Percentiles rank a stretch among this genome's conserved stretches.
Evolutionary conservation across 2,329 filamentous ascomycete genomes (phyloP).

Genomic region (Allantophomopsis cytisporea): DNA sequence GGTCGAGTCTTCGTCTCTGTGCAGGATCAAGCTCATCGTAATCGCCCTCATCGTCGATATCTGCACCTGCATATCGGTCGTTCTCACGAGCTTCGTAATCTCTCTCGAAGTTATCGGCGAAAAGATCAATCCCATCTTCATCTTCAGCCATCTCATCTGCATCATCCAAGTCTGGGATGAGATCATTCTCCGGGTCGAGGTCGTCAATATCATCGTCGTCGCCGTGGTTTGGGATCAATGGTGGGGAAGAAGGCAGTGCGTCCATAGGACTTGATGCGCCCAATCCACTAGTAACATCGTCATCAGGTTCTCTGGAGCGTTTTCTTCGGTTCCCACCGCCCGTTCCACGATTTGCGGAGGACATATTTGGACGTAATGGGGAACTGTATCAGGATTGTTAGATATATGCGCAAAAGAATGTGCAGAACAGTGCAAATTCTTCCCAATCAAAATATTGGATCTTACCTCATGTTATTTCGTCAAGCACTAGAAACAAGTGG

Average conservation of each 20-base stretch:
- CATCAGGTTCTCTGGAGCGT: slow-evolving; percentile 50
- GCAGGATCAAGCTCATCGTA: slow-evolving; percentile 57
- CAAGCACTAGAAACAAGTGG: no score
- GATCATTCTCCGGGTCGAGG: slow-evolving; percentile 58
- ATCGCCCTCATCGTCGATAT: slow-evolving; percentile 66
- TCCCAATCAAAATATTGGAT: no score
- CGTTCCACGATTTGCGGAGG: slow-evolving; percentile 68
- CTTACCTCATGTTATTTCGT: no score
- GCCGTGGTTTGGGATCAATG: slow-evolving; percentile 46
- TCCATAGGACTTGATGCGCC: slow-evolving; percentile 37
- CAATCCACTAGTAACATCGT: slow-evolving; percentile 38
- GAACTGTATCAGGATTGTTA: slow-evolving; percentile 39
- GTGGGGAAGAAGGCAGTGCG: slow-evolving; percentile 43
- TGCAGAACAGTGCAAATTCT: no score
- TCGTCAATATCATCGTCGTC: slow-evolving; percentile 57
- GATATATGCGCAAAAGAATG: slow-evolving; percentile 7
- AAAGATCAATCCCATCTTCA: slow-evolving; percentile 67
- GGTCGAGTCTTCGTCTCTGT: slow-evolving; percentile 56
- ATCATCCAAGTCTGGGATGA: slow-evolving; percentile 62
- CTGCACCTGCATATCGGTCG: slow-evolving; percentile 56
- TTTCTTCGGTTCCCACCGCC: slow-evolving; percentile 37
- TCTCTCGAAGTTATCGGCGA: slow-evolving; percentile 58
- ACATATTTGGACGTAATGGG: slow-evolving; percentile 67
- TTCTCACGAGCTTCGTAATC: slow-evolving; percentile 57
- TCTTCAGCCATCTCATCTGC: slow-evolving; percentile 74